Evolutionary conservation across 2,329 filamentous ascomycete species (phyloP), one percentile per base, ranked within the genome.

Genomic region (Botryosphaeria agaves): DNA sequence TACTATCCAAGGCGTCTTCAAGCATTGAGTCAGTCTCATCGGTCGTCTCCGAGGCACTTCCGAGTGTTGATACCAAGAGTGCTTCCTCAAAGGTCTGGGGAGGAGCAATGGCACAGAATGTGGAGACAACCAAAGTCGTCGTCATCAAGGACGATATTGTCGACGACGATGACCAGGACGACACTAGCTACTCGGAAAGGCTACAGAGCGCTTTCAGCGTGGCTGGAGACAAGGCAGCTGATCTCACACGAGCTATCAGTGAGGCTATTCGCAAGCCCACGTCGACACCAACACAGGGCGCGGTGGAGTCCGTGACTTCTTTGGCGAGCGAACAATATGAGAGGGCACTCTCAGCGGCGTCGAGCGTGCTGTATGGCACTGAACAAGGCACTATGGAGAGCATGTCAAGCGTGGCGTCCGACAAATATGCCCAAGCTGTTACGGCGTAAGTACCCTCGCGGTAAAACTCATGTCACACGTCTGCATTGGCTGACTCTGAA

Each of bases 241-340:
- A 68, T 20, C 52, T 71, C 26, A 72, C 63, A 9, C 56, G 56
- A 40, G 66, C 63, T 18, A 63, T 71, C 18, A 65, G 63, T 34
- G 66, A 72, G 47, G 69, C 66, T 16, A 46, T 68, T 7, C 43
- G 65, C 17, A 54, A 58, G 25, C 49, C 58, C 9, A 51, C 57
- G 1, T 58, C 47, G 30, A 49, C 58, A 1, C 61, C 45, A 31
- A 56, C 58, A 2, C 54, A 63, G 38, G 61, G 61, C 5, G 50
- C 47, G 14, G 56, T 59, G 3, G 63, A 65, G 36, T 62, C 60
- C 26, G 54, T 61, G 5, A 64, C 59, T 2, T 69, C 64, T 28
- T 40, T 71, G 18, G 68, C 66, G 18, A 61, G 56, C 28, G 66
- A 67, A 30, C 62, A 70, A 38, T 72, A 72, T 37, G 57, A 61